Percentiles rank a stretch among this genome's conserved stretches.
Evolutionary conservation across 1,139 yeast genomes (phyloP).

Genomic region (Debaryomycetaceae sp.): DNA sequence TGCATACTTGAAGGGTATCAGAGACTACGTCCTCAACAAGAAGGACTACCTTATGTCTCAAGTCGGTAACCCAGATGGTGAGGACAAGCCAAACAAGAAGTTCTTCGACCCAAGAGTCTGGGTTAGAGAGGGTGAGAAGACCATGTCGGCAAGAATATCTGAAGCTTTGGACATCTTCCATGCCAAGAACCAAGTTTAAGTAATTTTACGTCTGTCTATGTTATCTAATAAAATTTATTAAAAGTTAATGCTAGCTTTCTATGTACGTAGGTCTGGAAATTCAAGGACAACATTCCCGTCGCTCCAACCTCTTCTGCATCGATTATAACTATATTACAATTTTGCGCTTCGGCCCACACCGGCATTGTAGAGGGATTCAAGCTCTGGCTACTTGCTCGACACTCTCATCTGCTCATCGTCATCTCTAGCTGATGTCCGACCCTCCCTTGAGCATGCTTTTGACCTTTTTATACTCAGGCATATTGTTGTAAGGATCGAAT

Average conservation of each 20-base stretch:
- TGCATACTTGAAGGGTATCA: constrained; percentile 94
- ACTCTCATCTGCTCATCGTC: not conserved
- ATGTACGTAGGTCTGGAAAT: not conserved
- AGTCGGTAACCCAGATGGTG: constrained; percentile 99
- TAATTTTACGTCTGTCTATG: not conserved
- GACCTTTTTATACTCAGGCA: constrained; percentile 41
- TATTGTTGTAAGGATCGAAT: constrained; percentile 26
- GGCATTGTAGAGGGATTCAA: no score
- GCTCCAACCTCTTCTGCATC: not conserved
- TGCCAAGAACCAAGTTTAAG: constrained; percentile 61
- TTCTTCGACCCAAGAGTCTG: constrained; percentile 99
- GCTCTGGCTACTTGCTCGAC: no score
- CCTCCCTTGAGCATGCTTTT: constrained; percentile 4
- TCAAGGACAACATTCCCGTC: not conserved
- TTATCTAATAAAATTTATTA: not conserved
- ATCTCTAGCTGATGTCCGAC: not conserved
- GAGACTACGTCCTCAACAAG: constrained; percentile 94
- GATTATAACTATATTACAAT: not conserved
- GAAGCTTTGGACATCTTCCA: constrained; percentile 87
- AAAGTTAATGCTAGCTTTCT: not conserved
- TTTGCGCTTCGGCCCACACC: not conserved
- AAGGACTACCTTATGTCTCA: constrained; percentile 86
- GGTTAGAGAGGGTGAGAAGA: constrained; percentile 99
- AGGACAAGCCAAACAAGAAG: constrained; percentile 98
- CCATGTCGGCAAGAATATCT: constrained; percentile 83